phyloP scores from a whole-genome alignment of 2,329 filamentous ascomycete species.

The Anisogramma anomala region DNA sequence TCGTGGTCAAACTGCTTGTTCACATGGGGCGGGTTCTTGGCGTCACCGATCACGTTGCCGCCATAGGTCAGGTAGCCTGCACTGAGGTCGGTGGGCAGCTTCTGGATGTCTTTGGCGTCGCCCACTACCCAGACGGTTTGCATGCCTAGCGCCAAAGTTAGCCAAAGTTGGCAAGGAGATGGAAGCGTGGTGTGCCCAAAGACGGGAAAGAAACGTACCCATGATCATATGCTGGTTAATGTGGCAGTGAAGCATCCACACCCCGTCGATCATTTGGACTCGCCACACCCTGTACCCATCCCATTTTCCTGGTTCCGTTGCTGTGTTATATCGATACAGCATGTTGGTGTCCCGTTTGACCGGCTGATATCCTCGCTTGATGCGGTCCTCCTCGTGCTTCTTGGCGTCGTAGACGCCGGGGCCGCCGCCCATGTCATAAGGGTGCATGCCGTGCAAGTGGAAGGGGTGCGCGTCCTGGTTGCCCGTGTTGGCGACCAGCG shows the following conservation, averaged over 20 bases:
- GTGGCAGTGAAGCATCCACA: conserved; percentile 54
- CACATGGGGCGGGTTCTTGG: not conserved
- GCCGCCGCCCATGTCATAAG: conserved; percentile 41
- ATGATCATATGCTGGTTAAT: conserved; percentile 47
- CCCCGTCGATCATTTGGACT: conserved; percentile 35
- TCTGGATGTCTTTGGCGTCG: conserved; percentile 25
- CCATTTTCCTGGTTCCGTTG: no score
- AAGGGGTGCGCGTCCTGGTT: conserved; percentile 36
- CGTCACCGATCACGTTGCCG: conserved; percentile 34
- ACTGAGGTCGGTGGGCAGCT: conserved; percentile 26
- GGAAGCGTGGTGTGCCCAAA: no score
- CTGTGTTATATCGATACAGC: conserved; percentile 43
- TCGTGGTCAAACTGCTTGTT: conserved; percentile 5
- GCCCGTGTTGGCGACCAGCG: conserved; percentile 31
- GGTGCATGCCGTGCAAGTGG: conserved; percentile 43
- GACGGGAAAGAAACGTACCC: conserved; percentile 27
- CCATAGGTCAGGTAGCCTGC: conserved; percentile 33
- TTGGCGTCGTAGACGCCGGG: conserved; percentile 40
- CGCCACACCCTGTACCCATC: conserved; percentile 54
- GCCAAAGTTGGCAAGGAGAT: conserved; percentile 14
- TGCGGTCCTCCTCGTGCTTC: conserved; percentile 33
- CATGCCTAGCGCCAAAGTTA: conserved; percentile 23
- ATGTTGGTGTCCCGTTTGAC: conserved; percentile 38
- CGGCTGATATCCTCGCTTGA: conserved; percentile 24
- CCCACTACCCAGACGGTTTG: conserved; percentile 32